Base-by-base conservation (phyloP, 495 filamentous ascomycete species). In the Monascus purpureus region DNA sequence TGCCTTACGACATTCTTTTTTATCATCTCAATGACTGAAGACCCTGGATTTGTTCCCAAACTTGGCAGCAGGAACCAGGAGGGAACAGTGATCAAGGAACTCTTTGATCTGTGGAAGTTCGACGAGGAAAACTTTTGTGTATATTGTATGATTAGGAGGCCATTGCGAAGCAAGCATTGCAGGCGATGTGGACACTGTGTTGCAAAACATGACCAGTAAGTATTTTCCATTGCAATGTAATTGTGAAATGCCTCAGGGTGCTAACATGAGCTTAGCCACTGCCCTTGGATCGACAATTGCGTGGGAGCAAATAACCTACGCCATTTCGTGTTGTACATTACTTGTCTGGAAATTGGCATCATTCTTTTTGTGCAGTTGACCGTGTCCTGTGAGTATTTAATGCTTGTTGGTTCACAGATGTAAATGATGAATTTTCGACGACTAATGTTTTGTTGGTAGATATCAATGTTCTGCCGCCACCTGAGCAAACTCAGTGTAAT, bases 231-330 rank as follows among this genome's bases (percentile, higher is more conserved):
- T 31, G 16, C 29, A 11, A 18, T n/a, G n/a, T n/a, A n/a, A n/a
- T n/a, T n/a, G n/a, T n/a, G n/a, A n/a, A n/a, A n/a, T n/a, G n/a
- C n/a, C n/a, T n/a, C n/a, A n/a, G n/a, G n/a, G n/a, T n/a, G n/a
- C n/a, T n/a, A n/a, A 50, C 81, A 52, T 6, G 25, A n/a, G 17
- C 15, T 20, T 36, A 96, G 88, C 45, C 90, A 97, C 50, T 97
- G 90, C 45, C 90, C 90, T 0, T 97, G 90, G 90, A 84, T 95
- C 23, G 77, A 90, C 53, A 95, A 94, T 57, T 97, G 90, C 48
- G 72, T 97, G 24, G 90, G 81, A 25, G 68, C 87, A 24, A 95
- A 93, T 48, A 97, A 97, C 49, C 77, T 93, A 43, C 75, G 90
- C 3, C 92, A 95, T 46, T 97, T 97, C 58, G 78, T 94, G 36